These are phyloP conservation scores for Daldinia concentrica DNA, from an alignment of 495 filamentous ascomycete genomes.

Conservation along the genomic window DNA sequence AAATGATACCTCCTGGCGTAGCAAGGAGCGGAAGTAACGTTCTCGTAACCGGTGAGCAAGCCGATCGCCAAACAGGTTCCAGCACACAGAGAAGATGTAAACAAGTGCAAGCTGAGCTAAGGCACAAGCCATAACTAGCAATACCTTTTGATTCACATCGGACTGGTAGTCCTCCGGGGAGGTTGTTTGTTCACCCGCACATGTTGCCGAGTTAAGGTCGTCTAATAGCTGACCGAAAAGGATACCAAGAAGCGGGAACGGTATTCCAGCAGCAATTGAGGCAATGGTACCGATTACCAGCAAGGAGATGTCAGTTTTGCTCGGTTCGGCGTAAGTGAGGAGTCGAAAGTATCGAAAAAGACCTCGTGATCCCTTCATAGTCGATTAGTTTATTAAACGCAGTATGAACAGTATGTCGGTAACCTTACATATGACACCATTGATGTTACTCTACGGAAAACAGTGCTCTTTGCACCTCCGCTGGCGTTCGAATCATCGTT, in stretches of 20 bases:
- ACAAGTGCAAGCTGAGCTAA: slow-evolving; percentile 70
- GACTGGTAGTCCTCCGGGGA: slow-evolving; percentile 48
- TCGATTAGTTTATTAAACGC: slow-evolving; percentile 14
- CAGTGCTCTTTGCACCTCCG: slow-evolving; percentile 8
- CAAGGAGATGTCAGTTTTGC: slow-evolving; percentile 55
- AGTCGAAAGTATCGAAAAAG: slow-evolving; percentile 50
- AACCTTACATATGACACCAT: slow-evolving; percentile 31
- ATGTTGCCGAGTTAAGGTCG: slow-evolving; percentile 69
- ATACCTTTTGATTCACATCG: slow-evolving; percentile 64
- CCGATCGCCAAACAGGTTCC: slow-evolving; percentile 68
- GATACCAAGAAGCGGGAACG: slow-evolving; percentile 73
- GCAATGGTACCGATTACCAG: slow-evolving; percentile 62
- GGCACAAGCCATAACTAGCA: slow-evolving; percentile 69
- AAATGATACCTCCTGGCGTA: slow-evolving; percentile 69
- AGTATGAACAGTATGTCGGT: neutral
- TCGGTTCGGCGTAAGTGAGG: slow-evolving; percentile 51
- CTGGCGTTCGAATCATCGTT: slow-evolving; percentile 7
- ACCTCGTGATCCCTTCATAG: slow-evolving; percentile 20
- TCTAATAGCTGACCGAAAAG: slow-evolving; percentile 75
- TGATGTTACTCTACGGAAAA: slow-evolving; percentile 11
- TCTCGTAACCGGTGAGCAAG: slow-evolving; percentile 70
- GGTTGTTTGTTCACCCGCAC: slow-evolving; percentile 43
- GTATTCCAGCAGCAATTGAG: slow-evolving; percentile 70
- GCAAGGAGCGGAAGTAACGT: slow-evolving; percentile 63
- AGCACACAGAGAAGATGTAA: slow-evolving; percentile 65